Conservation (phyloP, 1,284 basidiomycete species). For the Filobasidium uniguttulatum region DNA sequence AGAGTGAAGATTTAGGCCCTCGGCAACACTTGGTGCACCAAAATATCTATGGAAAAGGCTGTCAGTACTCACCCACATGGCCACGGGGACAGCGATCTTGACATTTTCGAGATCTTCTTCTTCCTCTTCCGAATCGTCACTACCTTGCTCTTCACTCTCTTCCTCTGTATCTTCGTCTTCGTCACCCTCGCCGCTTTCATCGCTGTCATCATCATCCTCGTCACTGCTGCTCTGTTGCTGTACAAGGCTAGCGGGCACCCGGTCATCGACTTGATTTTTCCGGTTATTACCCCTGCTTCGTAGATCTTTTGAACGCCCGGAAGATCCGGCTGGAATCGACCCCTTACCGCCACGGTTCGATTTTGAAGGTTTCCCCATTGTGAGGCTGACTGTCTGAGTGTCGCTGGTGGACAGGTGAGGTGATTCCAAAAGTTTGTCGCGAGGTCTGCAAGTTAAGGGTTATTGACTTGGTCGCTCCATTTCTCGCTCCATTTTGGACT, state of each 20-base stretch:
- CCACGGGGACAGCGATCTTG: constrained; percentile 53
- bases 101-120: constrained; percentile 22
- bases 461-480: no score
- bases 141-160: constrained; percentile 38
- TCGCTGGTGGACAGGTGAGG: not conserved
- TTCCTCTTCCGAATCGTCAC: constrained; percentile 31
- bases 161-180: constrained; percentile 9
- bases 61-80: constrained; percentile 63
- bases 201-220: constrained; percentile 24
- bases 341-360: constrained; percentile 21
- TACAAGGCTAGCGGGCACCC: constrained; percentile 17
- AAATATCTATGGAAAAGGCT: not conserved
- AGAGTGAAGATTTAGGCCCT: not conserved
- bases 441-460: no score
- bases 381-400: not conserved
- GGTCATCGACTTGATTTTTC: constrained; percentile 14
- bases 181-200: constrained; percentile 8
- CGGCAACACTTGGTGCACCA: no score
- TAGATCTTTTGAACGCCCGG: constrained; percentile 21
- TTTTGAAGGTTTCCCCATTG: constrained; percentile 30
- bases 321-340: constrained; percentile 19
- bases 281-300: constrained; percentile 8
- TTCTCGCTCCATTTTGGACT: no score
- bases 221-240: constrained; percentile 3
- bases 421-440: no score